Evolutionary conservation across 78 protist genomes (phyloP), one percentile per base, ranked within the genome.

Genomic region (Emiliania huxleyi): DNA sequence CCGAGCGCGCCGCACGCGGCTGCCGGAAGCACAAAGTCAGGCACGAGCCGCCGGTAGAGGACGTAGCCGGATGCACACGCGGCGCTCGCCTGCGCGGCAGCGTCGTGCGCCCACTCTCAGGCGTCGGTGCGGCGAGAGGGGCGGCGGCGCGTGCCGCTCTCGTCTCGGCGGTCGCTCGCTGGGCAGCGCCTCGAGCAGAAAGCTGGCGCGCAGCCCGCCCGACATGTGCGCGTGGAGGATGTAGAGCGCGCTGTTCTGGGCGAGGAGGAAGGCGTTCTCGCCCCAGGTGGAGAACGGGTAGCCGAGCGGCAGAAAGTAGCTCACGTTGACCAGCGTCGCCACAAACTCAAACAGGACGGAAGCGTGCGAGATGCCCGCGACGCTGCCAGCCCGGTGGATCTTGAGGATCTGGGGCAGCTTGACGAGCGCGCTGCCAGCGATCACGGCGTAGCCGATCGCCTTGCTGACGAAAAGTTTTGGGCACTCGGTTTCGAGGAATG

Each of bases 251-350:
- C 2, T 37, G 18, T 73, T 73, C 42, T 73, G 83, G 43, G 18
- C 2, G 83, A 73, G 42, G 18, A 73, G 83, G 42, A 73, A 73
- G 8, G 42, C 37, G 83, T 73, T 73, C 43, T 73, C 83, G 44
- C 83, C 83, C 83, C 83, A 73, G 8, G 83, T 73, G 33, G 83
- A 73, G 42, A 73, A 73, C 43, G 83, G 43, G 42, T 73, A 73
- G 37, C 83, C 83, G 23, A 73, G 83, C 18, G 43, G 44, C 22
- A 35, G 18, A 18, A 18, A 73, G 42, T 73, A 73, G 43, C 43
- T 35, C 15, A 73, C 2, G 22, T 2, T 3, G 42, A 4, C 25
- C 15, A 73, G 15, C 21, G 37, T 35, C 40, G 83, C 37, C 2
- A 29, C 18, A 2, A 73, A 35, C 44, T 73, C 83, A 6, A 73